Evolutionary conservation across 2,329 filamentous ascomycete genomes (phyloP).

Genomic region (Atkinsonella hypoxylon): DNA sequence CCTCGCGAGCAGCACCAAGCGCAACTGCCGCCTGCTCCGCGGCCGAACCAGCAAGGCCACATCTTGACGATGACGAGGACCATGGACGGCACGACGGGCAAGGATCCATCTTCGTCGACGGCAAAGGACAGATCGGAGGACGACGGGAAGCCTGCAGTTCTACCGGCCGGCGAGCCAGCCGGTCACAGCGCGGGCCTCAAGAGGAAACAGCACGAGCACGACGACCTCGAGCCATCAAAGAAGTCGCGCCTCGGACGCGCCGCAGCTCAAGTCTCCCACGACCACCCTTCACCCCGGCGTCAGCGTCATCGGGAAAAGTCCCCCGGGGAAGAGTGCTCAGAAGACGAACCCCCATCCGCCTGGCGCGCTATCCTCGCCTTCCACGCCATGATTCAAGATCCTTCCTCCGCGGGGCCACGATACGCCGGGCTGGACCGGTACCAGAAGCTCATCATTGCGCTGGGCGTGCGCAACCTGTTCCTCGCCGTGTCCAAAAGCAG

Average conservation of each 20-base stretch:
- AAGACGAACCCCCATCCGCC: background rate
- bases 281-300: background rate
- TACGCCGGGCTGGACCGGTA: background rate
- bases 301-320: no score
- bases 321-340: background rate
- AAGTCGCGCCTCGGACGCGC: background rate
- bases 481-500: conserved; percentile 1
- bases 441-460: conserved; percentile 7
- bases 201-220: background rate
- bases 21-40: background rate
- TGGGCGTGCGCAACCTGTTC: conserved; percentile 6
- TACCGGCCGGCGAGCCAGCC: no score
- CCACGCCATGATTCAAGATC: conserved; percentile 5
- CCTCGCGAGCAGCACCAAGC: background rate
- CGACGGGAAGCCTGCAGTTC: no score
- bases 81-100: no score
- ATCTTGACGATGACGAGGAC: no score
- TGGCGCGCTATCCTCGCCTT: conserved; percentile 6
- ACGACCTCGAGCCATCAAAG: background rate
- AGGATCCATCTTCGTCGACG: no score
- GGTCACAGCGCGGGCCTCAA: background rate
- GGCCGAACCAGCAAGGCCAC: no score
- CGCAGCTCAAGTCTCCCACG: no score
- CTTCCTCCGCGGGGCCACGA: background rate
- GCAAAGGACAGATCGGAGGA: no score